Conservation (phyloP, 345 rosid species). For the Acer negundo region DNA sequence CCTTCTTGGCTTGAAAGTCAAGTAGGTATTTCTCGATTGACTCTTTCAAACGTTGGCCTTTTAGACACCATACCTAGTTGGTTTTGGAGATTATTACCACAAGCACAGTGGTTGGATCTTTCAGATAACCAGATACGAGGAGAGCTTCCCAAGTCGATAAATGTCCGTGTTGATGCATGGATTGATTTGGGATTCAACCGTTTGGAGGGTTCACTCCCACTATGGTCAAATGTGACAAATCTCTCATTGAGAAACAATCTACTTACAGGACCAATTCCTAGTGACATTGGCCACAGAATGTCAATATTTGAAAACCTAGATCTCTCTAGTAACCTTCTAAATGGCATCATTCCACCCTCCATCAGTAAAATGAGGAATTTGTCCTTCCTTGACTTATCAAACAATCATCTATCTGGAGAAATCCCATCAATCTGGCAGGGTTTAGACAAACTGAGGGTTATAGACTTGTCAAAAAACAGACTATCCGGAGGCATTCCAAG, state of each 20-base stretch:
- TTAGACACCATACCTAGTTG: slow-evolving; percentile 19
- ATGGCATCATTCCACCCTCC: slow-evolving; percentile 26
- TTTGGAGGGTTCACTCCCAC: slow-evolving; percentile 23
- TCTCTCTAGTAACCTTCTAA: slow-evolving; percentile 27
- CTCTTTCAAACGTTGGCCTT: slow-evolving; percentile 14
- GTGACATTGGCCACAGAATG: neutral
- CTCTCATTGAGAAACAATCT: slow-evolving; percentile 21
- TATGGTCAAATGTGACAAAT: slow-evolving; percentile 12
- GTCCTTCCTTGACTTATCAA: slow-evolving; percentile 20
- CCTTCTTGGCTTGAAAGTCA: slow-evolving; percentile 36
- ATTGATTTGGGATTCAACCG: slow-evolving; percentile 19
- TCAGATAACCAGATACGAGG: neutral
- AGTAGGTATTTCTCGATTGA: slow-evolving; percentile 2
- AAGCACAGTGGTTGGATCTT: slow-evolving; percentile 20
- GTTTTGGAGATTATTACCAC: slow-evolving; percentile 24
- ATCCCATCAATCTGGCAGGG: slow-evolving; percentile 16
- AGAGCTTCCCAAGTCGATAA: neutral
- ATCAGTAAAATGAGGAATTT: slow-evolving; percentile 13
- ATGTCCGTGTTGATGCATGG: neutral
- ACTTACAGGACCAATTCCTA: slow-evolving; percentile 22
- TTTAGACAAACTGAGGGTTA: neutral
- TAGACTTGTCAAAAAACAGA: slow-evolving; percentile 27
- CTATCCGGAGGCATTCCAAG: slow-evolving; percentile 28
- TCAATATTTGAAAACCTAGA: neutral
- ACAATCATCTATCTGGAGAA: slow-evolving; percentile 20